Percentiles rank a stretch among this genome's conserved stretches.
Conservation (phyloP, 2,329 filamentous ascomycete genomes). For the Leptodontidium sp. region DNA sequence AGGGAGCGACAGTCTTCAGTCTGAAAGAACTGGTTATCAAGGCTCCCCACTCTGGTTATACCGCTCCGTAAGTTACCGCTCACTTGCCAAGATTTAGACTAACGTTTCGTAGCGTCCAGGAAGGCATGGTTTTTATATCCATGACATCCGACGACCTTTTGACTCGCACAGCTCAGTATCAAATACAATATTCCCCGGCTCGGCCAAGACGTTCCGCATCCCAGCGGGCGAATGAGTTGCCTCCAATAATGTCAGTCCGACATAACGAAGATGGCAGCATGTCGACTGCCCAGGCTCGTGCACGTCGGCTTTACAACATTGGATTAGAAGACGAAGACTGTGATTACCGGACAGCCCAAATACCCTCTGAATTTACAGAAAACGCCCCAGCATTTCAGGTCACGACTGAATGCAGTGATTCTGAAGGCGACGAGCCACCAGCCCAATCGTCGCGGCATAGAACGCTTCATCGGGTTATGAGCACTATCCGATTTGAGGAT, state of each 20-base stretch:
- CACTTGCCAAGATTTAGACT: conserved; percentile 14
- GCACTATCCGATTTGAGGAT: conserved; percentile 60
- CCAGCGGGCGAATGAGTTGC: conserved; percentile 43
- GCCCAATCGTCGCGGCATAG: conserved; percentile 46
- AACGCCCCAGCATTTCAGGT: conserved; percentile 59
- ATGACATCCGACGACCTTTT: conserved; percentile 84
- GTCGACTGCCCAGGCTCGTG: conserved; percentile 54
- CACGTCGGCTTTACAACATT: conserved; percentile 56
- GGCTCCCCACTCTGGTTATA: conserved; percentile 81
- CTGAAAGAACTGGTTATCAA: conserved; percentile 89
- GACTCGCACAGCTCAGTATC: conserved; percentile 75
- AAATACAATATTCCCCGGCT: conserved; percentile 67
- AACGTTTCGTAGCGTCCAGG: conserved; percentile 70
- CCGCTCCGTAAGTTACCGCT: conserved; percentile 75
- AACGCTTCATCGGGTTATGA: conserved; percentile 61
- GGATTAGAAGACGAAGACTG: conserved; percentile 48
- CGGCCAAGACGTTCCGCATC: conserved; percentile 38
- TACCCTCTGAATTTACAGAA: conserved; percentile 63
- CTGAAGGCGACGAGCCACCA: conserved; percentile 55
- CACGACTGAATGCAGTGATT: conserved; percentile 67
- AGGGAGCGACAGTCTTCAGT: conserved; percentile 81
- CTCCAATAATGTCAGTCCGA: conserved; percentile 59
- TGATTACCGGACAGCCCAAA: conserved; percentile 59
- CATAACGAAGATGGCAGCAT: conserved; percentile 60
- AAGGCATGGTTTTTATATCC: conserved; percentile 90